Conservation (phyloP, 805 yeast genomes). For the Zygosaccharomyces lentus region DNA sequence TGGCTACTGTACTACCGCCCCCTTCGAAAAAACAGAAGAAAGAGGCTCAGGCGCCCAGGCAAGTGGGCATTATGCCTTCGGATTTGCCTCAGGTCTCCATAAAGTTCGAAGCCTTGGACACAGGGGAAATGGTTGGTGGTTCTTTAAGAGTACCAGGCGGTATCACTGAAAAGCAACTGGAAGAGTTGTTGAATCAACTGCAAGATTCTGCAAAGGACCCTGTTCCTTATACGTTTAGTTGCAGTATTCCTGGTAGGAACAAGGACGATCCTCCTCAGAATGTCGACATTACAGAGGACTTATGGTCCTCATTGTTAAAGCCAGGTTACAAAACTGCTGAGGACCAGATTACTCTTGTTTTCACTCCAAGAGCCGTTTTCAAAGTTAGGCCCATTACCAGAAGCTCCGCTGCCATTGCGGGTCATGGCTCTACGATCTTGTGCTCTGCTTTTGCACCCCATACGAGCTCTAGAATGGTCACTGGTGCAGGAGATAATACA, state of each 20-base stretch:
- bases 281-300: slow-evolving; percentile 73
- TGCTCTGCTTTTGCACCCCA: slow-evolving; percentile 93
- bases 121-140: slow-evolving; percentile 83
- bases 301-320: slow-evolving; percentile 75
- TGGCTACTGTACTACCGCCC: slow-evolving; percentile 95
- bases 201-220: slow-evolving; percentile 72
- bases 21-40: slow-evolving; percentile 83
- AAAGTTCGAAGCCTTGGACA: slow-evolving; percentile 87
- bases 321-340: slow-evolving; percentile 88
- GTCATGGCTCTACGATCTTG: slow-evolving; percentile 90
- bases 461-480: slow-evolving; percentile 76
- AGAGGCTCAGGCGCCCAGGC: slow-evolving; percentile 77
- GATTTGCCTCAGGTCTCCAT: slow-evolving; percentile 85
- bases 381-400: slow-evolving; percentile 88
- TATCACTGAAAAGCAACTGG: slow-evolving; percentile 78
- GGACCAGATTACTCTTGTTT: slow-evolving; percentile 84
- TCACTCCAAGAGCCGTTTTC: slow-evolving; percentile 92
- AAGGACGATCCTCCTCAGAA: slow-evolving; percentile 36
- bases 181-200: slow-evolving; percentile 78
- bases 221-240: slow-evolving; percentile 82
- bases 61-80: slow-evolving; percentile 64
- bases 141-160: slow-evolving; percentile 88
- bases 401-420: slow-evolving; percentile 87
- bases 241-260: slow-evolving; percentile 45
- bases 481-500: slow-evolving; percentile 95